Base-by-base conservation (phyloP, 257 asterid genomes). In the Solanum peruvianum region DNA sequence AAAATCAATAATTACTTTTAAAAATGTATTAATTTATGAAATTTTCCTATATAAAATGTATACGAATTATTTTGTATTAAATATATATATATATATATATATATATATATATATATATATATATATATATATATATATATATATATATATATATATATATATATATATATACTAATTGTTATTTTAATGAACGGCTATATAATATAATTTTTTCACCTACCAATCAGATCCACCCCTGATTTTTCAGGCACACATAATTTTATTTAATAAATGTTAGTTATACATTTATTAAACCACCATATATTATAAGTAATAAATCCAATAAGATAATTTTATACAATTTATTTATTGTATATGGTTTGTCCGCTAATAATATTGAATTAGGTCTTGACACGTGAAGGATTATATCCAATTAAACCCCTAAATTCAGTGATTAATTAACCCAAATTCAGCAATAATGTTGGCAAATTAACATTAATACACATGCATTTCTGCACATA, bases 401-500 rank as follows among this genome's bases (percentile, higher is more conserved):
- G 42, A 78, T 49, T 2, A 45, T 27, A 78, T 78, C 64, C 41
- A 44, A n/a, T 42, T n/a, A 4, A 44, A 25, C 15, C 83, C 62
- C 37, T 35, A 78, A 29, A 44, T 45, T 45, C 23, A 78, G 84
- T 49, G 9, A 45, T 4, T 44, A 27, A 14, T 44, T 25, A 77
- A 2, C 39, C 25, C 83, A 25, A 77, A 77, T 44, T 44, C 25
- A 29, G 41, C 64, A 77, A 77, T 20, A 11, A n/a, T 76, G 60
- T 7, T n/a, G 58, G 37, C 39, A 8, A 77, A 77, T 77, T 44
- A 25, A 44, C 15, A 14, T 77, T 16, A 14, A 9, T 25, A 45
- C 41, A 77, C 64, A 78, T 73, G 81, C 49, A 73, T 45, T 77
- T 31, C 20, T 77, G 62, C 62, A 44, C 15, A 6, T 78, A 44